A percentile compares a stretch with the other conserved stretches of the same genome.
These are phyloP conservation scores for Cucurbita ficifolia DNA, from an alignment of 306 rosid genomes.

Conservation along the genomic window DNA sequence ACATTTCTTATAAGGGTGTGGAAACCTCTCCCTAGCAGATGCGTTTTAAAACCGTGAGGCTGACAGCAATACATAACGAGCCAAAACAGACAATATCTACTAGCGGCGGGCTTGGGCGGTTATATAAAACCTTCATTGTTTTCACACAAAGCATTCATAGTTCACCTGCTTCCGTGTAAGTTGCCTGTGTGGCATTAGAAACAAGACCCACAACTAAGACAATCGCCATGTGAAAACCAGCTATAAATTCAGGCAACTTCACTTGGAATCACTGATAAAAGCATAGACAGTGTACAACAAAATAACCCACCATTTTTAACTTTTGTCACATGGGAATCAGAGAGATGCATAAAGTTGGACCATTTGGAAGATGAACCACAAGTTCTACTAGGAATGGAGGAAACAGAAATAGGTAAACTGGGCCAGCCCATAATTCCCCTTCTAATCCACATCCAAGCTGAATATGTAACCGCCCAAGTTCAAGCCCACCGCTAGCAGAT, in stretches of 20 bases:
- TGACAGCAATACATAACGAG: no score
- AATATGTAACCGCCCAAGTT: no score
- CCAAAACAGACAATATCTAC: no score
- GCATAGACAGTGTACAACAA: not conserved
- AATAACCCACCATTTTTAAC: not conserved
- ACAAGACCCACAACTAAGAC: not conserved
- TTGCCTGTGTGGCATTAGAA: not conserved
- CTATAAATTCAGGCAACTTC: not conserved
- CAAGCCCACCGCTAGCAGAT: no score
- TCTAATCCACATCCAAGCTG: not conserved
- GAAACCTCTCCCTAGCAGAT: no score
- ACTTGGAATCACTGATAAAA: not conserved
- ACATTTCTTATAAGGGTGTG: no score
- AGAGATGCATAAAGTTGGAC: not conserved
- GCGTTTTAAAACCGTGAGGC: no score
- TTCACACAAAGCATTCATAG: not conserved
- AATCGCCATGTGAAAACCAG: conserved; percentile 5
- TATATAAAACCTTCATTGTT: not conserved
- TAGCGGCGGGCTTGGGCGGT: no score
- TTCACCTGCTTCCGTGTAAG: not conserved
- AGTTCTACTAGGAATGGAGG: not conserved
- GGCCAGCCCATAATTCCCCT: not conserved
- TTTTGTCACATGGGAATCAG: conserved; percentile 6
- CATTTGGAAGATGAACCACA: not conserved
- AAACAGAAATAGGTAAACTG: not conserved